Evolutionary conservation across 805 yeast species (phyloP), one percentile per base, ranked within the genome.

Genomic region (Teunomyces tritomae): DNA sequence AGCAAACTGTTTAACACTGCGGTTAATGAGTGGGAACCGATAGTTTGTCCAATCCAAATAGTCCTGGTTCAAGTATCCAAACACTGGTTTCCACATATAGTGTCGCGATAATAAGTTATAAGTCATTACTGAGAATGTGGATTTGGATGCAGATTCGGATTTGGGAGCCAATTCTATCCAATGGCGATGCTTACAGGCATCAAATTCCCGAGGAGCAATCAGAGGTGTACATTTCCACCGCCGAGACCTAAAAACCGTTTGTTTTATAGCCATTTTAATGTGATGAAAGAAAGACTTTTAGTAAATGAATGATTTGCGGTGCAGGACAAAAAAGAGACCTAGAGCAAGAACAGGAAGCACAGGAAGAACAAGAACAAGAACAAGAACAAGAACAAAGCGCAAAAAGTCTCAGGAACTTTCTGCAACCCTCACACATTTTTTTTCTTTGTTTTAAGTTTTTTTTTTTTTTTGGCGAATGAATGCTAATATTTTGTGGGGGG

Each of bases 61-160:
- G 37, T 70, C 58, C 8, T 68, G 67, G 0, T 80, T 78, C 14
- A 80, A 74, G 54, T 80, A 77, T 8, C 67, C 63, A 53, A 80
- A 83, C 3, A 82, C 80, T 44, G 73, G 73, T 0, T 78, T 77
- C 87, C 87, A 82, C 63, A 82, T 65, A 51, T 83, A 83, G 45
- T 81, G 80, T 39, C 76, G 78, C 8, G 76, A 74, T n/a, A 77
- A 62, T 57, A 77, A 63, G 54, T 77, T 77, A 56, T 70, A 77
- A 1, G 78, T 67, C 61, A 76, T 53, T 16, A 77, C 59, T 5
- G 71, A 45, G 11, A 63, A 32, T 13, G 34, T 24, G 34, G 45
- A 14, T 2, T n/a, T 27, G 3, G 32, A 34, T 6, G 34, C 17
- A 32, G 45, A 14, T 3, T n/a, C 29, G 3, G 32, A 34, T 6